phyloP scores from a whole-genome alignment of 2,329 filamentous ascomycete genomes.

The Pseudogymnoascus sp. region DNA sequence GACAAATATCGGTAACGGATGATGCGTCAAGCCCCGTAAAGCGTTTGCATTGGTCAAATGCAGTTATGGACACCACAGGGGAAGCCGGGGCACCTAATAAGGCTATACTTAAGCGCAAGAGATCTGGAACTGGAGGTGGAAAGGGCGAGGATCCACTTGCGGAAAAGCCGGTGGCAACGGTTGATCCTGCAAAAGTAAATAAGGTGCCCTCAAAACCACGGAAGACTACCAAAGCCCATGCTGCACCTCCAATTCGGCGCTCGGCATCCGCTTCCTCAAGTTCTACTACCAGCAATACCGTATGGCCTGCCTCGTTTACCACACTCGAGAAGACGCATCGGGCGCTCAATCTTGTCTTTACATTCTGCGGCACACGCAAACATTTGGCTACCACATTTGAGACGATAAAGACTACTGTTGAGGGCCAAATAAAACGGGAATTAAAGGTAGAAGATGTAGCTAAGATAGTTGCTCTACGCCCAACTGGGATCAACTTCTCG shows the following conservation, averaged over 20 bases:
- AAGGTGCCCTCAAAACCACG: constrained; percentile 43
- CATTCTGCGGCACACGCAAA: constrained; percentile 88
- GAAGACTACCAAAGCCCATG: constrained; percentile 32
- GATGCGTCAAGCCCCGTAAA: background rate
- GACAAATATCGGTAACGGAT: background rate
- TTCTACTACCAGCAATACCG: constrained; percentile 16
- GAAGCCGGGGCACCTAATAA: background rate
- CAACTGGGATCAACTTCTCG: constrained; percentile 69
- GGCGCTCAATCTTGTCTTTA: constrained; percentile 86
- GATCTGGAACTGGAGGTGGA: constrained; percentile 21
- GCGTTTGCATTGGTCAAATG: background rate
- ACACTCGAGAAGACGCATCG: constrained; percentile 67
- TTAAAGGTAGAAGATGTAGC: constrained; percentile 73
- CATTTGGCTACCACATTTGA: constrained; percentile 88
- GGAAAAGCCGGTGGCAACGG: constrained; percentile 23
- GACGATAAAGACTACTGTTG: constrained; percentile 75
- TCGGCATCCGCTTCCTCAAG: constrained; percentile 18
- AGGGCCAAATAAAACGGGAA: constrained; percentile 66
- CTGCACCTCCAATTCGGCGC: constrained; percentile 9
- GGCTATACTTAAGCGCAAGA: constrained; percentile 30
- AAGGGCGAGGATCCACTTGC: constrained; percentile 1
- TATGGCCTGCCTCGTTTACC: constrained; percentile 69
- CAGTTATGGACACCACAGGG: background rate
- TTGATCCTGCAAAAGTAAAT: constrained; percentile 45
- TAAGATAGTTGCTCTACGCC: constrained; percentile 67